These are phyloP conservation scores for Fusarium lyarnte DNA, from an alignment of 2,329 filamentous ascomycete genomes.

Conservation along the genomic window DNA sequence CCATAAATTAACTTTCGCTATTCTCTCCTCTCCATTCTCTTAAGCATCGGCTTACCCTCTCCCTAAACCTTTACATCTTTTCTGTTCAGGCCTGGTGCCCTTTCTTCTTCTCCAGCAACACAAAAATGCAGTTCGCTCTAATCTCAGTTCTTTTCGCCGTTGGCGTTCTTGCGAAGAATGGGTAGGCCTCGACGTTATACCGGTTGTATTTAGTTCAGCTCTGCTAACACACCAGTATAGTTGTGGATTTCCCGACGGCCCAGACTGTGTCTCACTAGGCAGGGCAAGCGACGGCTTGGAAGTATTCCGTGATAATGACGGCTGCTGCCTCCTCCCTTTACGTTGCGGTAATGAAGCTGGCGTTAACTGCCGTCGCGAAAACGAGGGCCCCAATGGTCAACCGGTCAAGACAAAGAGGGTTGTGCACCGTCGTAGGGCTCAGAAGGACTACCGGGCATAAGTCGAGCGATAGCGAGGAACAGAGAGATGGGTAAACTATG, in stretches of 20 bases:
- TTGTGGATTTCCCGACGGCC: neutral
- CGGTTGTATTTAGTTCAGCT: neutral
- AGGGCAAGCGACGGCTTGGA: neutral
- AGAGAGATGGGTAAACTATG: no score
- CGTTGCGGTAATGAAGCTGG: neutral
- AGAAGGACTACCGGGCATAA: neutral
- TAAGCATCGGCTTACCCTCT: neutral
- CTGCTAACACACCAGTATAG: neutral
- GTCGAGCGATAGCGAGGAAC: neutral
- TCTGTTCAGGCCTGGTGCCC: neutral
- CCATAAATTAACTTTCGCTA: neutral
- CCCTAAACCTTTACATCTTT: neutral
- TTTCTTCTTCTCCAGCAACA: neutral
- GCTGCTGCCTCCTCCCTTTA: neutral
- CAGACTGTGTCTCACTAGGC: neutral
- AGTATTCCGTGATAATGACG: neutral
- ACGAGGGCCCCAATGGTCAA: neutral
- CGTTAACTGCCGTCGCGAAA: constrained; percentile 1
- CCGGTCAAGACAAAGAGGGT: neutral
- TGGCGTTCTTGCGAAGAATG: neutral
- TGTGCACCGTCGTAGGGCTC: neutral
- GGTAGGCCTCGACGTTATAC: neutral
- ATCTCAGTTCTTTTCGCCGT: neutral
- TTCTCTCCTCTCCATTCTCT: neutral
- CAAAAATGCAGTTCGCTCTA: neutral